These are phyloP conservation scores for Escovopsis sp. DNA, from an alignment of 2,329 filamentous ascomycete species.

Conservation along the genomic window DNA sequence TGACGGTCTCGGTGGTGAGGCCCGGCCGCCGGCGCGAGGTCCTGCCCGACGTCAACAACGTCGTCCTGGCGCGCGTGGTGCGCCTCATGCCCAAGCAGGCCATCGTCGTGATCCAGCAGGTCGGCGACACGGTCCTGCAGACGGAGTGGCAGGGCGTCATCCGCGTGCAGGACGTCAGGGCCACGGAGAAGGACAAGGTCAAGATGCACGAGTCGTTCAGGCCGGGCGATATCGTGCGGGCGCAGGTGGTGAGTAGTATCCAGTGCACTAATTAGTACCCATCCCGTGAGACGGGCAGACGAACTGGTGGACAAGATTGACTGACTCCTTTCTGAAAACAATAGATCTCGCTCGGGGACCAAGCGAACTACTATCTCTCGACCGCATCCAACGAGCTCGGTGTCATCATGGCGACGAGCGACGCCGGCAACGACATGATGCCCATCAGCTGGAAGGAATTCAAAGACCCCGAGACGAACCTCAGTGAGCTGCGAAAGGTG, in stretches of 20 bases:
- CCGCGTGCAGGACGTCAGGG: slow-evolving; percentile 77
- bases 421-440: slow-evolving; percentile 79
- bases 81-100: slow-evolving; percentile 77
- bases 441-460: slow-evolving; percentile 95
- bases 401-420: slow-evolving; percentile 83
- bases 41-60: slow-evolving; percentile 65
- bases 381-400: slow-evolving; percentile 86
- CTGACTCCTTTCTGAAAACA: background rate
- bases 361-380: slow-evolving; percentile 88
- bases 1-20: slow-evolving; percentile 41
- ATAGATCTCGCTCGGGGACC: slow-evolving; percentile 78
- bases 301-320: slow-evolving; percentile 1
- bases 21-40: slow-evolving; percentile 47
- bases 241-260: slow-evolving; percentile 51
- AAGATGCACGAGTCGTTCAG: slow-evolving; percentile 83
- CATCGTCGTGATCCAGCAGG: slow-evolving; percentile 71
- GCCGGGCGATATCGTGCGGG: slow-evolving; percentile 82
- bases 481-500: slow-evolving; percentile 73
- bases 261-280: slow-evolving; percentile 1
- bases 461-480: slow-evolving; percentile 64
- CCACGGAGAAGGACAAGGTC: slow-evolving; percentile 91
- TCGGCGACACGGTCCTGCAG: slow-evolving; percentile 56
- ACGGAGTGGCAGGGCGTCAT: slow-evolving; percentile 79
- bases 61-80: slow-evolving; percentile 73
- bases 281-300: background rate